Base-by-base conservation (phyloP, 257 asterid genomes). In the Ehretia macrophylla region DNA sequence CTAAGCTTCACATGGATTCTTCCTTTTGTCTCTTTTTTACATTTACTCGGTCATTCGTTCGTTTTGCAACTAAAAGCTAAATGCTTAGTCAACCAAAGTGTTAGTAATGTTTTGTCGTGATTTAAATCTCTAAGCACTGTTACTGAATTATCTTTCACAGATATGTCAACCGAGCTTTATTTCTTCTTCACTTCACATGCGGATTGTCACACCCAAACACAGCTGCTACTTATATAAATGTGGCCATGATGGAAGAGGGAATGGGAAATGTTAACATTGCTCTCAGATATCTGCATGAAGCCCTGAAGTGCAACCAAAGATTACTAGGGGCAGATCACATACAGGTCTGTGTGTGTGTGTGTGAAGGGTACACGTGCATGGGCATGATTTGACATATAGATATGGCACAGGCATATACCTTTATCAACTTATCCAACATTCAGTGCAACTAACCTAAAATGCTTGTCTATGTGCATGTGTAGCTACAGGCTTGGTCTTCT, bases 241-340 rank as follows among this genome's bases (percentile, higher is more conserved):
- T 93, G 74, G 99, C 99, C 62, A 93, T 93, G 99, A 93, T 93
- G 99, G 99, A 93, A 79, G 99, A 93, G 75, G 99, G 99, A 59
- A 89, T 89, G 97, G 99, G 99, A 66, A 93, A 93, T 85, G 99
- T 79, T 58, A 94, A 93, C 60, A 90, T 89, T 70, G 99, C 99
- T 70, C 99, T 93, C 62, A 73, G 99, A 78, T 93, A 89, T 83
- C 83, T 93, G 69, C 99, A 93, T 21, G 99, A 93, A 83, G 99
- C 99, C 74, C 95, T 93, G 14, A 93, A 89, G 74, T 93, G 99
- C 84, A 93, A 93, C 79, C 77, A 83, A 77, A 74, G 85, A 74
- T 73, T 93, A 63, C 67, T 93, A 62, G 99, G 97, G 73, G 94
- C 86, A 60, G 99, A 93, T 75, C 99, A 93, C 78, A 90, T 93